Evolutionary conservation across 345 rosid species (phyloP), one percentile per base, ranked within the genome.

Genomic region (Heritiera littoralis): DNA sequence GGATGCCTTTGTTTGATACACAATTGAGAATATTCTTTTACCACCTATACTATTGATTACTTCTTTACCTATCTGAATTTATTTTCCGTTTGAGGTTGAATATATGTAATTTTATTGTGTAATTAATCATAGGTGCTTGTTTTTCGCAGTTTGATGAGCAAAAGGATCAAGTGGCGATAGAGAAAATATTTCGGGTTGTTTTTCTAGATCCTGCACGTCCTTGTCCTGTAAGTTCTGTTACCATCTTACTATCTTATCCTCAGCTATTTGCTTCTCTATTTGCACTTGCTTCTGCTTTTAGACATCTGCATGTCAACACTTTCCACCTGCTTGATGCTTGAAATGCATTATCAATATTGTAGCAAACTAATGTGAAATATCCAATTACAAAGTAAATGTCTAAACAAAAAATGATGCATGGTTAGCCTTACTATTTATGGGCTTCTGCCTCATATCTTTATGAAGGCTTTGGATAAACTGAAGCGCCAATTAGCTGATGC

Each of bases 401-500:
- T 43, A 15, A 11, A 66, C 0, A 18, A 7, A 14, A 52, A 54
- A 51, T 46, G 32, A 72, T 0, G 15, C 38, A 54, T 61, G 35
- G 38, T 72, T 35, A 54, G 63, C 76, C 5, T 60, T 28, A 28
- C 51, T 56, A 41, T 52, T 52, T 74, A 40, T 55, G 46, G 68
- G 40, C 63, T 77, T 14, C 11, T 38, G 66, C 61, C 32, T 74
- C 28, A 13, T 76, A 15, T 43, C 75, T 51, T 80, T 64, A 43
- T 63, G 65, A 41, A 91, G 98, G 87, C 91, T 59, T 78, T 96
- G 64, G 99, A 94, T n/a, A 94, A 92, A 83, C 65, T 94, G 89
- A 97, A 93, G 79, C 93, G 91, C 73, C 98, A 90, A 76, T 84
- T 93, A 82, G 93, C 90, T 4, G 98, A 97, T 17, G 98, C 98